Base-by-base conservation (phyloP, 2,329 filamentous ascomycete genomes). In the Paraconiothyrium brasiliense region DNA sequence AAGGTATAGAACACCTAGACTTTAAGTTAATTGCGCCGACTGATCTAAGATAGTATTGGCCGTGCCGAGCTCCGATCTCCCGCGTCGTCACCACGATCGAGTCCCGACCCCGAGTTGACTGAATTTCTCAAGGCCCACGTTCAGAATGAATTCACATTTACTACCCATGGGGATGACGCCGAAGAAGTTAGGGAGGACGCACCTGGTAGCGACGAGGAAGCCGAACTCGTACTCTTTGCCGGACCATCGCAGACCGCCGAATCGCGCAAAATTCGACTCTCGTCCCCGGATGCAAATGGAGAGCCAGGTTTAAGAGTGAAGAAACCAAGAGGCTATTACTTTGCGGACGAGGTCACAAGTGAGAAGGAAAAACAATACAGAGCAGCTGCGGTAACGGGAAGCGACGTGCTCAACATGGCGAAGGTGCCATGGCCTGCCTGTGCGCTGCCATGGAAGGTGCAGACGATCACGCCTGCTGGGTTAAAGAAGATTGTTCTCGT, bases 401-500 rank as follows among this genome's bases (percentile, higher is more conserved):
- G 65, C 30, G 65, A 70, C 11, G 68, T 79, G 10, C 37, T 73
- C 34, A 67, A 73, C 52, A 65, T 77, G 65, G 68, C 76, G 39
- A 60, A 58, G 51, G 54, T 65, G 56, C 72, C 72, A 20, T 79
- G 76, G 76, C 72, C 75, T 3, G 76, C 73, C 22, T 76, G 72
- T 59, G 70, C 69, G 14, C 48, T 78, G 59, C 76, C 76, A 2
- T 79, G 76, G 76, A 78, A 77, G 59, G 74, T 78, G 50, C 68
- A 34, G 34, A 73, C 44, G 1, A 69, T 77, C 49, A 71, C 74
- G 11, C 39, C 69, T n/a, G 57, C 68, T 4, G 75, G 76, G 16
- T 62, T 77, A 49, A 73, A 66, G 62, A 76, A 70, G 61, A 61
- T 62, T 11, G 71, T 78, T 2, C 63, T 76, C 2, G 58, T 76